Conservation (phyloP, 1,284 basidiomycete species). For the Neonothopanus nambi region DNA sequence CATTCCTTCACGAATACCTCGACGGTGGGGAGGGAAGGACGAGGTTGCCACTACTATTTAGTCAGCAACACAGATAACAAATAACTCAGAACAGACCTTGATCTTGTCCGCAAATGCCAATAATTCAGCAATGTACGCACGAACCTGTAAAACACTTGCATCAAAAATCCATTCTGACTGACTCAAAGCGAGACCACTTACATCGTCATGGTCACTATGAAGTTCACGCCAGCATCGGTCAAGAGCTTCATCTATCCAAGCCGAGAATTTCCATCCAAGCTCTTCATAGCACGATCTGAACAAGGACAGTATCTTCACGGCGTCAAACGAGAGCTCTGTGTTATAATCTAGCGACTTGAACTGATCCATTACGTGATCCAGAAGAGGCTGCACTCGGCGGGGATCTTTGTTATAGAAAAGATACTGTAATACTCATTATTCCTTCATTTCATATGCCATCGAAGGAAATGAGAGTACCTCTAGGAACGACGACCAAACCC, state of each 20-base stretch:
- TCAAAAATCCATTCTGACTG: neutral
- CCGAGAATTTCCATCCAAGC: slow-evolving; percentile 75
- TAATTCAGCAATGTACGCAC: slow-evolving; percentile 72
- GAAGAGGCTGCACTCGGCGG: slow-evolving; percentile 76
- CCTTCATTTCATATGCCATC: neutral
- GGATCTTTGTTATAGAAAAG: slow-evolving; percentile 67
- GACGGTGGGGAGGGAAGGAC: slow-evolving; percentile 68
- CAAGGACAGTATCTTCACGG: slow-evolving; percentile 59
- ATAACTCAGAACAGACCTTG: slow-evolving; percentile 45
- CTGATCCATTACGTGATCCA: slow-evolving; percentile 69
- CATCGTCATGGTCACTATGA: slow-evolving; percentile 79
- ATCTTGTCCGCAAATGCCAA: slow-evolving; percentile 75
- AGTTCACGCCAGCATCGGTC: slow-evolving; percentile 73
- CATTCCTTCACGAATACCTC: slow-evolving; percentile 76
- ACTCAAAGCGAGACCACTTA: slow-evolving; percentile 31
- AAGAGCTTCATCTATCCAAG: slow-evolving; percentile 73
- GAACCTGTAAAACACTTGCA: slow-evolving; percentile 44
- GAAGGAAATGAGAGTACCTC: slow-evolving; percentile 46
- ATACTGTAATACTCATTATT: slow-evolving; percentile 3
- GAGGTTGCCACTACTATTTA: slow-evolving; percentile 55
- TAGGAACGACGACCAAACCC: slow-evolving; percentile 70
- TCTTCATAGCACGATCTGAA: slow-evolving; percentile 71
- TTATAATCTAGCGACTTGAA: slow-evolving; percentile 72
- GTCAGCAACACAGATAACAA: neutral
- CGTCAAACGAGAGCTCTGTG: slow-evolving; percentile 74